A percentile compares a stretch with the other conserved stretches of the same genome.
phyloP scores from a whole-genome alignment of 2,329 filamentous ascomycete genomes.

The Alternaria triticimaculans region DNA sequence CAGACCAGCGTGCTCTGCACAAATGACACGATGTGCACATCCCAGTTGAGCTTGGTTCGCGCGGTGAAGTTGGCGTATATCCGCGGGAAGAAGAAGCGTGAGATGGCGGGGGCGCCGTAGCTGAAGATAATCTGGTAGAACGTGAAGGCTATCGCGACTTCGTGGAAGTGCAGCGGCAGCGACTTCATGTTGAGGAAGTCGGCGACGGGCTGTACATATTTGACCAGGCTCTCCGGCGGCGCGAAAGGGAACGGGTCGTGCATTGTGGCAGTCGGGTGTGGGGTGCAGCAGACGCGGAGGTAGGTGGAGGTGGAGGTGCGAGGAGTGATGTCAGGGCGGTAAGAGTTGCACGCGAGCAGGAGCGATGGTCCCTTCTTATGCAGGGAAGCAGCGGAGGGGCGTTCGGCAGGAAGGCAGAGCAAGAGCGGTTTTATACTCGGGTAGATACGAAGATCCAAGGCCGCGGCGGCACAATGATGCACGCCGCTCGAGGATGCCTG shows the following conservation, averaged over 20 bases:
- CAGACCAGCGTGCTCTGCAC: constrained; percentile 78
- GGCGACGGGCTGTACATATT: constrained; percentile 68
- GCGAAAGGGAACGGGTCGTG: constrained; percentile 72
- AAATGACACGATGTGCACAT: constrained; percentile 85
- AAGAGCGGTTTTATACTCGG: constrained; percentile 19
- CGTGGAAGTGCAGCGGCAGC: constrained; percentile 78
- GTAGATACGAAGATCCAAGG: background rate
- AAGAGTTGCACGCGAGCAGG: constrained; percentile 9
- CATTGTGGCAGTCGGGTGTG: constrained; percentile 58
- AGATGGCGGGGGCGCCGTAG: constrained; percentile 71
- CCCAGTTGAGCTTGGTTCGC: constrained; percentile 78
- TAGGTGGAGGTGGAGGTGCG: constrained; percentile 10
- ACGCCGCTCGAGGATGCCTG: constrained; percentile 20
- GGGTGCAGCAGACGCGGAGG: constrained; percentile 11
- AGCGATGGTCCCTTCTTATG: constrained; percentile 1
- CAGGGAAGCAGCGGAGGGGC: constrained; percentile 9
- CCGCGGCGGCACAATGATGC: constrained; percentile 15
- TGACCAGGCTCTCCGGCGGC: constrained; percentile 63
- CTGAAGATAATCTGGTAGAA: constrained; percentile 73
- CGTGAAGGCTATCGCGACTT: constrained; percentile 70
- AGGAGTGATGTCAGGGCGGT: constrained; percentile 12
- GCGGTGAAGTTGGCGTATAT: constrained; percentile 68
- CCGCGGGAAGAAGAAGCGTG: constrained; percentile 65
- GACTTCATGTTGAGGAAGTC: constrained; percentile 67
- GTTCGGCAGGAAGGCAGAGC: constrained; percentile 2